Base-by-base conservation (phyloP, 495 filamentous ascomycete species). In the Cryomyces antarcticus region DNA sequence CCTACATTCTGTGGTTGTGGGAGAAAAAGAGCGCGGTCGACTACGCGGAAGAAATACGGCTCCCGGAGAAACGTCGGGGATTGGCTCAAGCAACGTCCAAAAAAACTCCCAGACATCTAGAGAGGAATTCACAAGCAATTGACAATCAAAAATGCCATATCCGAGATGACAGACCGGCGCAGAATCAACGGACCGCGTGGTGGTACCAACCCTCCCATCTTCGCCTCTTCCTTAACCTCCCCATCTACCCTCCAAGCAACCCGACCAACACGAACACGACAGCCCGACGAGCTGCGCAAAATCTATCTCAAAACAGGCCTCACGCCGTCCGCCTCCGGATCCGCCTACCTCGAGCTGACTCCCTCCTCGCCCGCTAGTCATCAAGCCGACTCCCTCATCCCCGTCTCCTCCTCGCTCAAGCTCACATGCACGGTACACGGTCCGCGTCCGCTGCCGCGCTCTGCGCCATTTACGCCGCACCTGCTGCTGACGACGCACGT, bases 341-440 rank as follows among this genome's bases (percentile, higher is more conserved):
- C 87, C 29, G 80, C 92, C 41, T 97, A 95, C 55, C 69, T 94
- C 45, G 89, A 97, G 66, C 73, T 93, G 44, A 74, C 78, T 58
- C 66, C 67, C 30, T 69, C 74, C 3, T 52, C 70, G 31, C 57
- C 69, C 36, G 59, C 65, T 31, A 56, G 64, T 28, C 45, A 53
- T 31, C 51, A 55, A 31, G 49, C 57, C n/a, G 46, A 46, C 11
- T 47, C 54, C 27, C 43, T 62, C 3, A 45, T 48, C 39, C 57
- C 66, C 28, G 55, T 62, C 39, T 62, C 69, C 35, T 71, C 75
- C 6, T 75, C 82, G 29, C 65, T 95, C 52, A 97, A 97, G 60
- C 68, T 97, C 37, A 80, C 77, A 46, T 89, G 84, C 55, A 82
- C 83, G 29, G 83, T 96, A 39, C 89, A 96, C 57, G 89, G 89